Evolutionary conservation across 2,329 filamentous ascomycete genomes (phyloP), one percentile per base, ranked within the genome.

Genomic region (Alternaria gansuensis): DNA sequence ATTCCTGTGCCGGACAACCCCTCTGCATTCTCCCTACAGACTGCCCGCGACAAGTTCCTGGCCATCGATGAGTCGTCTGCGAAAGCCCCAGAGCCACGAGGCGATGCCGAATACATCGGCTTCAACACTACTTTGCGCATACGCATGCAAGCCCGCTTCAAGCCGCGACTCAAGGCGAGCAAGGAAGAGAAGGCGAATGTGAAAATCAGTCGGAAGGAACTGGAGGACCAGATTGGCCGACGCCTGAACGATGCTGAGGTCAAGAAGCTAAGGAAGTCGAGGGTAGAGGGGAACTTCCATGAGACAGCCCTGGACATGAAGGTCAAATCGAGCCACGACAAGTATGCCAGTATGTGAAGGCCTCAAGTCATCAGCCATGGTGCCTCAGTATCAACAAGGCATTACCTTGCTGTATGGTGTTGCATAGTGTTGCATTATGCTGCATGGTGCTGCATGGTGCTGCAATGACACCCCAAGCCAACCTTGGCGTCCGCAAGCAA

Each of bases 81-180:
- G 1, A 59, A 58, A 31, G 64, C 53, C 3, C 83, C 87, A 0
- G 89, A 93, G 66, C 82, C 96, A 11, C 87, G 92, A 31, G 93
- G 92, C 48, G 92, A 97, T 75, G 89, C 87, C 7, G 86, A 88
- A 13, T 79, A 81, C 8, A 86, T 88, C 50, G 85, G 82, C 4
- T 91, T 90, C 71, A 85, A 85, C 68, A 92, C 91, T 9, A 90
- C 88, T 6, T 76, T 96, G 60, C 85, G 92, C 49, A 86, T 98
- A 69, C 90, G 93, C 53, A 97, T 98, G 93, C 94, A 98, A 80
- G 92, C 94, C 23, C 85, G 91, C 50, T 98, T 96, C 82, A 97
- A 97, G 82, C 93, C 94, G 8, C 85, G 86, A 63, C 78, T 95
- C 44, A 91, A 90, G 78, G 89, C 89, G 9, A 86, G 84, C 0